These are phyloP conservation scores for Cercospora sojina DNA, from an alignment of 2,329 filamentous ascomycete species.

Conservation along the genomic window DNA sequence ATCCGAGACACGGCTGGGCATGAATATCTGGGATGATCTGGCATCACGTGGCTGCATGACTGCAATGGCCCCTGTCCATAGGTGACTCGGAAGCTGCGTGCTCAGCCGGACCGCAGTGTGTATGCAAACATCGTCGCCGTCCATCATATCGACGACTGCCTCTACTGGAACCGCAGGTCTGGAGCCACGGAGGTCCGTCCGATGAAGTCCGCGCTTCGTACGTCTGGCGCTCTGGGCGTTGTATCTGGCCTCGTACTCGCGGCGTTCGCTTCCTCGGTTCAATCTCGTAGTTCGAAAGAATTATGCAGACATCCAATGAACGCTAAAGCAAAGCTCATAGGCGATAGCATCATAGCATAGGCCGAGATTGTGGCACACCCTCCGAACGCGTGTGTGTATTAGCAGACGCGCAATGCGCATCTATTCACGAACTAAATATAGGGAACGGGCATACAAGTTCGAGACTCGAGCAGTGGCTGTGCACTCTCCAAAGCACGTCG, in stretches of 20 bases:
- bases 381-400: not conserved
- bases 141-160: not conserved
- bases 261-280: not conserved
- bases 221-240: not conserved
- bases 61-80: not conserved
- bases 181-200: not conserved
- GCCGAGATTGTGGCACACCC: not conserved
- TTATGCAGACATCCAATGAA: not conserved
- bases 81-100: not conserved
- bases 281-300: not conserved
- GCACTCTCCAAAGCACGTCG: not conserved
- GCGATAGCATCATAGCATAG: not conserved
- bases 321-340: not conserved
- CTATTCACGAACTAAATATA: not conserved
- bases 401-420: not conserved
- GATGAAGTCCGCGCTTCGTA: not conserved
- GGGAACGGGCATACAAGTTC: not conserved
- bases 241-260: not conserved
- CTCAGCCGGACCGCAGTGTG: not conserved
- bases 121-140: not conserved
- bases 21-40: not conserved
- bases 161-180: not conserved
- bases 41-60: not conserved
- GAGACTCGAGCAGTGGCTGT: not conserved
- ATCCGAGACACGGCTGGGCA: not conserved